These are phyloP conservation scores for Hydrangea macrophylla DNA, from an alignment of 148 eudicot species.

Conservation along the genomic window DNA sequence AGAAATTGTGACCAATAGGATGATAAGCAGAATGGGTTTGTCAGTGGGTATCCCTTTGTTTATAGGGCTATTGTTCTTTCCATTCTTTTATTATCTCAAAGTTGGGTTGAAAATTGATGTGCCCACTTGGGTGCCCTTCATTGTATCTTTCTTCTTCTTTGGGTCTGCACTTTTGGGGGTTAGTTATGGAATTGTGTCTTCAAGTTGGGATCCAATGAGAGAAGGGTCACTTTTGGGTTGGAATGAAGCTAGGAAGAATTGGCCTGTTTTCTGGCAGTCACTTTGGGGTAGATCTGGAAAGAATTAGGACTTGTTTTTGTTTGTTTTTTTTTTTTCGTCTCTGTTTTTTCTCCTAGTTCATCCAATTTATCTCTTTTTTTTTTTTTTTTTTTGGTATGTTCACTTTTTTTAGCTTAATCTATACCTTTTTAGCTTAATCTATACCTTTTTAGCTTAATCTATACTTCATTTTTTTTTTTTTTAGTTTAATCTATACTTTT, in stretches of 20 bases:
- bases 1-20: constrained; percentile 85
- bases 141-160: constrained; percentile 85
- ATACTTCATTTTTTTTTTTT: too few relatives aligned
- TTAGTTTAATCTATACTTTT: too few relatives aligned
- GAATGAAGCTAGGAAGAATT: constrained; percentile 62
- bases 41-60: constrained; percentile 81
- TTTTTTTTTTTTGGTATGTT: not conserved
- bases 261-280: constrained; percentile 79
- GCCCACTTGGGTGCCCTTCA: constrained; percentile 88
- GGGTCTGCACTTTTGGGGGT: constrained; percentile 87
- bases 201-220: constrained; percentile 97
- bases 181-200: constrained; percentile 93
- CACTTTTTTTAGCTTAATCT: too few relatives aligned
- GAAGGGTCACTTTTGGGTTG: constrained; percentile 92
- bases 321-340: too few relatives aligned
- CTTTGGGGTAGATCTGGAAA: constrained; percentile 27
- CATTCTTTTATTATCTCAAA: constrained; percentile 86
- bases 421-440: too few relatives aligned
- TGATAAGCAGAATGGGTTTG: constrained; percentile 80
- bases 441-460: too few relatives aligned
- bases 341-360: too few relatives aligned
- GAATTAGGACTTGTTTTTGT: constrained; percentile 1
- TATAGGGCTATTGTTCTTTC: constrained; percentile 72
- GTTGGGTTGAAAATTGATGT: constrained; percentile 84
- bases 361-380: not conserved